Evolutionary conservation across 768 basidiomycete species (phyloP).

Genomic region (Rhodotorula babjevae): DNA sequence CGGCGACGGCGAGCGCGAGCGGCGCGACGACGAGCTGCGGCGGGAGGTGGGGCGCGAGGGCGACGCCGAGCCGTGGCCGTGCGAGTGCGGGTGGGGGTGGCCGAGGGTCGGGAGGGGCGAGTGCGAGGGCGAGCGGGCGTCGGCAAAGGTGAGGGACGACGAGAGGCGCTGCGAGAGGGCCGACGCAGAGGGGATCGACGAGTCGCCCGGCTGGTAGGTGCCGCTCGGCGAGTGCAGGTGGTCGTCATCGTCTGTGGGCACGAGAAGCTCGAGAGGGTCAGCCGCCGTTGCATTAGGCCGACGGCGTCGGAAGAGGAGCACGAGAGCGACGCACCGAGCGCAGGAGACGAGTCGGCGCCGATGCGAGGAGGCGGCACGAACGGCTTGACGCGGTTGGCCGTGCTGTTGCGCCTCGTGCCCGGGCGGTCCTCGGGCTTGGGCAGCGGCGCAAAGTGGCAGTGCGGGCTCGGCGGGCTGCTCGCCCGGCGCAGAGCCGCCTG

Average conservation of each 20-base stretch:
- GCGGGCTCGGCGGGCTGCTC: constrained; percentile 24
- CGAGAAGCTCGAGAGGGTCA: no score
- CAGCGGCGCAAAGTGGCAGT: constrained; percentile 39
- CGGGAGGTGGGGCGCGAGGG: constrained; percentile 20
- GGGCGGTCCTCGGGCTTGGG: constrained; percentile 33
- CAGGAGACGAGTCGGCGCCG: constrained; percentile 3
- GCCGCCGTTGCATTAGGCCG: no score
- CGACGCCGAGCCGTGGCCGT: constrained; percentile 13
- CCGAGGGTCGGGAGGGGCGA: background rate
- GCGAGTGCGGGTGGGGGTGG: background rate
- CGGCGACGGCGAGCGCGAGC: constrained; percentile 17
- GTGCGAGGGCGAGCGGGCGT: constrained; percentile 3
- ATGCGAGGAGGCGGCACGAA: constrained; percentile 12
- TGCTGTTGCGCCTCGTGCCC: constrained; percentile 25
- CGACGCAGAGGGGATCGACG: constrained; percentile 6
- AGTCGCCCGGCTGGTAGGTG: background rate
- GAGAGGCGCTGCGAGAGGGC: constrained; percentile 29
- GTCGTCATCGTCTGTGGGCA: constrained; percentile 4
- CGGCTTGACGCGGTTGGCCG: constrained; percentile 25
- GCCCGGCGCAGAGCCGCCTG: background rate
- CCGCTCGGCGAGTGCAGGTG: background rate
- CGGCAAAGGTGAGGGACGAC: constrained; percentile 30
- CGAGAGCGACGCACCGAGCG: background rate
- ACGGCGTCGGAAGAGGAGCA: background rate
- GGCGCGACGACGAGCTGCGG: constrained; percentile 9